Percentiles rank a stretch among this genome's conserved stretches.
phyloP scores from a whole-genome alignment of 192 early-diverging fungal genomes.

The Chytriomyces sp. region DNA sequence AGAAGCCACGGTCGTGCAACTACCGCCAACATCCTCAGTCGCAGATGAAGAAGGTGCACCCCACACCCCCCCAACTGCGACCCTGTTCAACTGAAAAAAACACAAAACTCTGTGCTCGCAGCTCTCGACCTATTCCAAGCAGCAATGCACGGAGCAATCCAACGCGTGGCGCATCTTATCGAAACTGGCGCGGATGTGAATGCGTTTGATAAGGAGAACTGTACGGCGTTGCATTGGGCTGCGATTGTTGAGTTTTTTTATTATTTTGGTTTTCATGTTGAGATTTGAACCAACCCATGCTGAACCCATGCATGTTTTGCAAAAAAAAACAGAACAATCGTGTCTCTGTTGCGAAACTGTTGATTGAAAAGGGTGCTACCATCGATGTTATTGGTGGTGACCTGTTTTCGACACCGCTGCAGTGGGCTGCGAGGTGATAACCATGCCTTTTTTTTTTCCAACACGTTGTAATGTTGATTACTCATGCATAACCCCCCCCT shows the following conservation, averaged over 20 bases:
- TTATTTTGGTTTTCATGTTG: neutral
- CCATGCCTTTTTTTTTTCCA: no score
- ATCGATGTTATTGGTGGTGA: constrained; percentile 80
- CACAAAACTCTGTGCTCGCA: no score
- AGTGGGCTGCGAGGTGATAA: constrained; percentile 91
- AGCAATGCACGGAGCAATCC: constrained; percentile 72
- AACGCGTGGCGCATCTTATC: constrained; percentile 57
- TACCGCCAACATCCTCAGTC: neutral
- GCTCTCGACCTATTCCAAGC: constrained; percentile 70
- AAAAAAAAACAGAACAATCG: no score
- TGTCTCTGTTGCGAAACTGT: constrained; percentile 71
- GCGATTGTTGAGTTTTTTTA: constrained; percentile 56
- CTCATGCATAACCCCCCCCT: neutral
- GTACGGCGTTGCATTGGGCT: constrained; percentile 86
- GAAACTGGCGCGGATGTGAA: constrained; percentile 60
- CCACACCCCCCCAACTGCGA: no score
- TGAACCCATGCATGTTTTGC: no score
- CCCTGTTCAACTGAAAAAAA: no score
- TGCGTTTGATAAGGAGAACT: constrained; percentile 69
- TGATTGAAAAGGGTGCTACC: constrained; percentile 79
- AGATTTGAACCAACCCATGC: neutral
- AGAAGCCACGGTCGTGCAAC: neutral
- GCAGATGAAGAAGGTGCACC: neutral
- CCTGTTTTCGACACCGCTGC: constrained; percentile 83
- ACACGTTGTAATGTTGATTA: neutral